Evolutionary conservation across 2,329 filamentous ascomycete genomes (phyloP).

Genomic region (Pestalotiopsis sp.): DNA sequence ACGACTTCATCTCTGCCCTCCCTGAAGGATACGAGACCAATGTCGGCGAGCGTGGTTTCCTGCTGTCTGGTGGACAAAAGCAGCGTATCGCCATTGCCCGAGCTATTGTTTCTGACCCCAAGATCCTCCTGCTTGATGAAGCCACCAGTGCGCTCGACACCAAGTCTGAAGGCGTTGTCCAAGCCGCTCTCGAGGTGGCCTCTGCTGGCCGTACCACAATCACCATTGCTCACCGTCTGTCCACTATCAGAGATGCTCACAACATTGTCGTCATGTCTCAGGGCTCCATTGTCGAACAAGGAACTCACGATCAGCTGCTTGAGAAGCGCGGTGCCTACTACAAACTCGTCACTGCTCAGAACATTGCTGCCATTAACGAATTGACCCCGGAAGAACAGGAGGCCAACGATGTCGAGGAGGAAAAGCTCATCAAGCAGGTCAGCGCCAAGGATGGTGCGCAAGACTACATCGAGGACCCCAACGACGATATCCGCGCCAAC

Average conservation of each 20-base stretch:
- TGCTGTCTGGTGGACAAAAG: slow-evolving; percentile 93
- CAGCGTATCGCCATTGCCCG: slow-evolving; percentile 94
- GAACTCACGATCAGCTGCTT: slow-evolving; percentile 80
- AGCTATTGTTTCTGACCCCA: slow-evolving; percentile 88
- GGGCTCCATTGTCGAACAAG: slow-evolving; percentile 89
- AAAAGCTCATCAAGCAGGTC: slow-evolving; percentile 51
- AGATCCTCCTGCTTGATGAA: slow-evolving; percentile 90
- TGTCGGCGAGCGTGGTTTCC: slow-evolving; percentile 92
- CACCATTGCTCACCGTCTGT: slow-evolving; percentile 92
- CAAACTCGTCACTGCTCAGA: slow-evolving; percentile 85
- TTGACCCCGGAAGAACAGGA: slow-evolving; percentile 53
- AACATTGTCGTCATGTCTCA: slow-evolving; percentile 93
- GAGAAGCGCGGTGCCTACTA: slow-evolving; percentile 74
- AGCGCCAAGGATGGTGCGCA: slow-evolving; percentile 41
- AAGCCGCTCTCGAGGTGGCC: slow-evolving; percentile 87
- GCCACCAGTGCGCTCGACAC: slow-evolving; percentile 94
- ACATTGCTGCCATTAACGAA: slow-evolving; percentile 68
- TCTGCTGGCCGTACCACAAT: slow-evolving; percentile 89
- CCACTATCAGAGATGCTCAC: slow-evolving; percentile 90
- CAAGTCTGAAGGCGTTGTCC: slow-evolving; percentile 91
- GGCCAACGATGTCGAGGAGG: slow-evolving; percentile 50
- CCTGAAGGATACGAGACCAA: slow-evolving; percentile 92
- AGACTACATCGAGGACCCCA: slow-evolving; percentile 55
- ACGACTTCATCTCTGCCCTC: slow-evolving; percentile 82
- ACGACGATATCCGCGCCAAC: slow-evolving; percentile 63